phyloP scores from a whole-genome alignment of 2,329 filamentous ascomycete species.

The Diaporthe caulivora region DNA sequence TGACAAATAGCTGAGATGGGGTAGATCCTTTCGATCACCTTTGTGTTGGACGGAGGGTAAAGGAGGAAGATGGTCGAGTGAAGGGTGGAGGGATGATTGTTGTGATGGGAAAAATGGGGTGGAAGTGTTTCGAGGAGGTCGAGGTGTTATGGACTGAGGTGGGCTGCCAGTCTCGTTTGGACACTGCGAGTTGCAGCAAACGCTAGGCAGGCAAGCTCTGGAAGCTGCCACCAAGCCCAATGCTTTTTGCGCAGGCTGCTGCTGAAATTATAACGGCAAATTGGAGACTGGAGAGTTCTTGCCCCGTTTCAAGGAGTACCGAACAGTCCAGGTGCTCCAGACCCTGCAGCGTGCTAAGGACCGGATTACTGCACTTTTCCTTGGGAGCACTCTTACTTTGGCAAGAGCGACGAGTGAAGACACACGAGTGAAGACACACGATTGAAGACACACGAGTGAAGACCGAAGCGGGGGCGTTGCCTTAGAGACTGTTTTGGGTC shows the following conservation, averaged over 20 bases:
- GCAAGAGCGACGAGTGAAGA: background rate
- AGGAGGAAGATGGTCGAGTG: background rate
- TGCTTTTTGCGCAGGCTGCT: slow-evolving; percentile 4
- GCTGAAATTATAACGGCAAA: background rate
- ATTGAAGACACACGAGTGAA: background rate
- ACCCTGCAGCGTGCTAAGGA: background rate
- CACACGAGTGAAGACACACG: background rate
- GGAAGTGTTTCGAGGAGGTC: slow-evolving; percentile 24
- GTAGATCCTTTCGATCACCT: slow-evolving; percentile 35
- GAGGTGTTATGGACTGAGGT: background rate
- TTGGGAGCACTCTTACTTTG: background rate
- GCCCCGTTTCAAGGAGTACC: background rate
- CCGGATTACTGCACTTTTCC: slow-evolving; percentile 16
- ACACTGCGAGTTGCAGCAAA: slow-evolving; percentile 31
- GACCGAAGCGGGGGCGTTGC: too few species aligned
- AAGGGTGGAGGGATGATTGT: slow-evolving; percentile 36
- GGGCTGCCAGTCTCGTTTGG: background rate
- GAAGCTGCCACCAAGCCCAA: slow-evolving; percentile 27
- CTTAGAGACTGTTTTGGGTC: too few species aligned
- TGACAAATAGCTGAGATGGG: slow-evolving; percentile 38
- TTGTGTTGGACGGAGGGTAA: slow-evolving; percentile 13
- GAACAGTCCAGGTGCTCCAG: background rate
- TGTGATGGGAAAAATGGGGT: slow-evolving; percentile 4
- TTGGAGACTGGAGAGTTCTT: background rate
- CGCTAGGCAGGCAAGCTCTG: slow-evolving; percentile 10